phyloP scores from a whole-genome alignment of 306 rosid genomes.

The Delonix regia region DNA sequence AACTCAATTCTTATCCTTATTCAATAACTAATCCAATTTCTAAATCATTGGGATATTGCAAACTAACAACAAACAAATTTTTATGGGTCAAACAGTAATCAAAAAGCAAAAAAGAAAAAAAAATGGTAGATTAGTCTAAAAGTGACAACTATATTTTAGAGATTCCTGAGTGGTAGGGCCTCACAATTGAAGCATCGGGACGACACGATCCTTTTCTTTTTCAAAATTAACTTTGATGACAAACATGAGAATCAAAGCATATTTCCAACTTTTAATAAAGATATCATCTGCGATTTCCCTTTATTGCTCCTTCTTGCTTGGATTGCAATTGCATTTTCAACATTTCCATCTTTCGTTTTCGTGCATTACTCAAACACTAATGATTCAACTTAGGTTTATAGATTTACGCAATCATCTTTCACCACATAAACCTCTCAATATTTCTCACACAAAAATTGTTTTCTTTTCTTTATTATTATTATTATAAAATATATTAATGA shows the following conservation, averaged over 20 bases:
- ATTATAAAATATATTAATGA: too few species aligned
- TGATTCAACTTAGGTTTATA: not conserved
- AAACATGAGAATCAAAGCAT: slow-evolving; percentile 1
- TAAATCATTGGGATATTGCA: too few species aligned
- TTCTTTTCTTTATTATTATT: too few species aligned
- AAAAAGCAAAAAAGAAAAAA: too few species aligned
- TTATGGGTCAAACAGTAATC: too few species aligned
- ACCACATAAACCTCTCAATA: not conserved
- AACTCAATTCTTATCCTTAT: too few species aligned
- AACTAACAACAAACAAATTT: too few species aligned
- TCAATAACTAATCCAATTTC: too few species aligned
- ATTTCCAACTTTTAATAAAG: not conserved
- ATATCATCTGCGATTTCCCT: slow-evolving; percentile 14
- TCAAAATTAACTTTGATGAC: slow-evolving; percentile 10
- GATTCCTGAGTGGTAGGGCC: slow-evolving; percentile 35
- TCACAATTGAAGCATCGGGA: not conserved
- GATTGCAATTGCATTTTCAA: not conserved
- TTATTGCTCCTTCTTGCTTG: not conserved
- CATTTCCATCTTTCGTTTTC: not conserved
- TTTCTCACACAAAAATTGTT: not conserved
- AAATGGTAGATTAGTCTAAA: not conserved
- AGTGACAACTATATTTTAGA: not conserved
- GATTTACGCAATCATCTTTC: not conserved
- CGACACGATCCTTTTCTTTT: slow-evolving; percentile 17
- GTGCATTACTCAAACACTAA: not conserved